Base-by-base conservation (phyloP, 208 protist species). In the Blechomonas ayalai region DNA sequence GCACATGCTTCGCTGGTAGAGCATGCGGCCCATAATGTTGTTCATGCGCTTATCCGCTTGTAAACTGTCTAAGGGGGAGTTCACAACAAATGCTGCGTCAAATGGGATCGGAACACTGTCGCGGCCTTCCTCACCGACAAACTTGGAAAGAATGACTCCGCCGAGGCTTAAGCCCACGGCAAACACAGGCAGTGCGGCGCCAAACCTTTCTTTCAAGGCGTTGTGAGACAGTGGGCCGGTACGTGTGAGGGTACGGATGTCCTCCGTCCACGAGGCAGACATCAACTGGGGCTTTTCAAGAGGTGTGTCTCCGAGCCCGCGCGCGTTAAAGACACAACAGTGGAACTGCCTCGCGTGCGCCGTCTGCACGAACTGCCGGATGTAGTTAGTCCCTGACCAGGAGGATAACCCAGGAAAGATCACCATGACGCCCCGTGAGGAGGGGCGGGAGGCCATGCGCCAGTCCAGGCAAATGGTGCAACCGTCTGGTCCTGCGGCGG, bases 391-490 rank as follows among this genome's bases (percentile, higher is more conserved):
- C 18, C 54, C 58, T 4, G 75, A 82, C 59, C 56, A 83, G 8
- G 81, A 90, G 9, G 75, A 56, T n/a, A 85, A 64, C 9, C 81
- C 81, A 19, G 81, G 81, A 24, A 90, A 37, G 22, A 90, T 73
- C 20, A 90, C 43, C 20, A 85, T 51, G 13, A 82, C 56, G 3
- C 72, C 72, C 16, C 66, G 69, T 7, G 57, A 55, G 41, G 39
- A 40, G 5, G 48, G 20, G 20, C 33, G 25, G 28, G 44, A 32
- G 10, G 47, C 52, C n/a, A 59, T 39, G 16, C 61, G 28, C 78
- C 78, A 87, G 59, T 89, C 80, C 8, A 89, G 39, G 42, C 47
- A 77, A 45, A 89, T 84, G 23, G 75, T 67, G 52, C 82, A 82
- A 13, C 69, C 72, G 50, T 89, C 80, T 0, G 45, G 57, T 34